phyloP scores from a whole-genome alignment of 2,329 filamentous ascomycete species.

The Fusarium proliferatum region DNA sequence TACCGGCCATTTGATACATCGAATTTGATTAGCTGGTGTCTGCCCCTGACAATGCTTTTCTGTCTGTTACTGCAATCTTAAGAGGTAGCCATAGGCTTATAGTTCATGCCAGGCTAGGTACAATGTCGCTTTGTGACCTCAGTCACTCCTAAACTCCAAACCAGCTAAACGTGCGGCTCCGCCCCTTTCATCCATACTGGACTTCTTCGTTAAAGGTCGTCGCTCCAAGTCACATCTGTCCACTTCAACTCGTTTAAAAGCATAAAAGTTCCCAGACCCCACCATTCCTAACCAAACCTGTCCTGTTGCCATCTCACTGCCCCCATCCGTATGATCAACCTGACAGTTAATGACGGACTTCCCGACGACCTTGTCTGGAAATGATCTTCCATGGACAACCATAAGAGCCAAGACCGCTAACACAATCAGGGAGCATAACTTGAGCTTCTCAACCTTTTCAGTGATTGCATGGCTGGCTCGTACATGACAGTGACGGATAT shows the following conservation, averaged over 20 bases:
- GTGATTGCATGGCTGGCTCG: not conserved
- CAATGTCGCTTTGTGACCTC: not conserved
- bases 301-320: not conserved
- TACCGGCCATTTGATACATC: fast-evolving
- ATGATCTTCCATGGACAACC: not conserved
- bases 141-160: fast-evolving
- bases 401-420: not conserved
- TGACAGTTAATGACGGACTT: not conserved
- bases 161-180: not conserved
- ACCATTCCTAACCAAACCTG: not conserved
- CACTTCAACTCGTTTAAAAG: not conserved
- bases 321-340: not conserved
- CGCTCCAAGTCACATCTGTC: fast-evolving
- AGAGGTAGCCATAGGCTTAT: not conserved
- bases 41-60: fast-evolving
- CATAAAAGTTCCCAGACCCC: not conserved
- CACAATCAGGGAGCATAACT: fast-evolving
- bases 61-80: fast-evolving
- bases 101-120: not conserved
- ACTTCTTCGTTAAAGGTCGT: fast-evolving
- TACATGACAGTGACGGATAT: fast-evolving
- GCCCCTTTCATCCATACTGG: too few species aligned
- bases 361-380: not conserved
- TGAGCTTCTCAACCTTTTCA: not conserved
- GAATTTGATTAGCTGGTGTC: not conserved